Base-by-base conservation (phyloP, 768 basidiomycete genomes). In the Auricularia sp. region DNA sequence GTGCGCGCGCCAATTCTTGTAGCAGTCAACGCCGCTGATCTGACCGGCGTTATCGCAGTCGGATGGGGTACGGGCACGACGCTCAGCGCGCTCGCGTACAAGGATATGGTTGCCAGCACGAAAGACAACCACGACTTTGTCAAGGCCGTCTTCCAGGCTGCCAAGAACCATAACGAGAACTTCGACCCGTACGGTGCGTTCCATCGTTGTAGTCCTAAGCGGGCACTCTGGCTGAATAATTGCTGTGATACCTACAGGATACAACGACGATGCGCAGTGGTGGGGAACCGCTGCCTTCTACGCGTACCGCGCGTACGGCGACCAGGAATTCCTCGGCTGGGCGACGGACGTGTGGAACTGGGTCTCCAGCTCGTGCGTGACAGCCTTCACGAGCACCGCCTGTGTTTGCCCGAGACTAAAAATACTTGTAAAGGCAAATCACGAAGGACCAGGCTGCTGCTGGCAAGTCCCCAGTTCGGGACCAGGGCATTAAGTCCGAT, bases 221-320 rank as follows among this genome's bases (percentile, higher is more conserved):
- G 14, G 16, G 54, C 10, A 56, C 54, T 10, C 14, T 16, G n/a
- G 29, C 29, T 56, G 4, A 56, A 11, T 10, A 56, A 56, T 10
- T 29, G 29, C 29, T 29, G 29, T 29, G 29, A 29, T 29, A 29
- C 16, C 16, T 10, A 56, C 56, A 59, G 56, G 29, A 14, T 59
- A 59, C 34, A 59, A 59, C 56, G 56, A 59, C 34, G 56, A 59
- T 3, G 56, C 56, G 56, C 56, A 59, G 66, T 84, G 82, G 83
- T 83, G 83, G 83, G 83, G 80, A 2, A 79, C 77, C 65, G 78
- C 82, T 18, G 79, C 81, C 0, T 69, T 80, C 51, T 82, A 83
- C 62, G 81, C 77, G 7, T 79, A 80, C 67, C 76, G 79, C 63
- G 80, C 80, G 3, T 84, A 83, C 64, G 72, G 71, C 18, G 79